Conservation (phyloP, 2,329 filamentous ascomycete genomes). For the Trichoderma breve region DNA sequence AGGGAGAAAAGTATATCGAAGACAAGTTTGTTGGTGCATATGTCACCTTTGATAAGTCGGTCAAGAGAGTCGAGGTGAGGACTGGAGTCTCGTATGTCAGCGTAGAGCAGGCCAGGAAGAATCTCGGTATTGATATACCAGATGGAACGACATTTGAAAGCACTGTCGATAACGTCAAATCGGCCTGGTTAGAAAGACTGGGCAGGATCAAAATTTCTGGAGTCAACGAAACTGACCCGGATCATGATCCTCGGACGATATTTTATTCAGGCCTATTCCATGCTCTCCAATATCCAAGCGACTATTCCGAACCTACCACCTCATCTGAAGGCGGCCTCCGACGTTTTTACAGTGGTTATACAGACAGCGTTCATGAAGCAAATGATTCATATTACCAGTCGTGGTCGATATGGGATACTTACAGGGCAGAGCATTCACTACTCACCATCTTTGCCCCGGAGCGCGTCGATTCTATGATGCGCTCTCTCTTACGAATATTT, state of each 20-base stretch:
- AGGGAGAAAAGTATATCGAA: conserved; percentile 25
- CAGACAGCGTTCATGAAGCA: conserved; percentile 41
- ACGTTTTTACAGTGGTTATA: conserved; percentile 47
- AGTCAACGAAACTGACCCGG: conserved; percentile 39
- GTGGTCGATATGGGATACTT: conserved; percentile 52
- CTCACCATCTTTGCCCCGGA: conserved; percentile 46
- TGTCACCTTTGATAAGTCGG: conserved; percentile 36
- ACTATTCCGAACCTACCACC: conserved; percentile 45
- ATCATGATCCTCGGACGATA: conserved; percentile 44
- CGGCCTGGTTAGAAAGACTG: conserved; percentile 45
- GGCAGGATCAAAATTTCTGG: conserved; percentile 43
- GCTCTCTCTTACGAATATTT: conserved; percentile 44
- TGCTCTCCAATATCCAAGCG: conserved; percentile 46
- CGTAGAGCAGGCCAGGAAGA: conserved; percentile 45
- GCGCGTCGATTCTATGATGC: conserved; percentile 47
- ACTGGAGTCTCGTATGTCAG: conserved; percentile 48
- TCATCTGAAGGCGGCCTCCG: conserved; percentile 24
- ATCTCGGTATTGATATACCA: conserved; percentile 44
- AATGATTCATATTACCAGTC: conserved; percentile 49
- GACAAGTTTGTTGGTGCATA: conserved; percentile 42
- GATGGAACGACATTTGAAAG: conserved; percentile 36
- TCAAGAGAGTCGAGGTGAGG: conserved; percentile 41
- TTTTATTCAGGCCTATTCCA: conserved; percentile 48
- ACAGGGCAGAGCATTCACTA: conserved; percentile 46
- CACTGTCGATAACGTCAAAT: conserved; percentile 41